phyloP scores from a whole-genome alignment of 169 alveolate genomes.

The Cryptosporidium canis region DNA sequence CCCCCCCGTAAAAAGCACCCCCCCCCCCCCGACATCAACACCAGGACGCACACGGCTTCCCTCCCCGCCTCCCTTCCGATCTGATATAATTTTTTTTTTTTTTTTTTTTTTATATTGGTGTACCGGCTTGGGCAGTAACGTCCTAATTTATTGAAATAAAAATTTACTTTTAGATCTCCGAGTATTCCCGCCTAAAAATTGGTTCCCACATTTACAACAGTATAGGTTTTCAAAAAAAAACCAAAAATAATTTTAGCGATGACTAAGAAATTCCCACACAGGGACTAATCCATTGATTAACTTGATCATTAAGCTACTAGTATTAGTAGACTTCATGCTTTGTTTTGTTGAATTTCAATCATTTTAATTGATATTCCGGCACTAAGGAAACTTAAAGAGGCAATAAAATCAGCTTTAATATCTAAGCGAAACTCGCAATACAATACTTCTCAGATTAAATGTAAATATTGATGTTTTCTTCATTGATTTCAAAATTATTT shows the following conservation, averaged over 20 bases:
- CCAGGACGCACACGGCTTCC: too few species aligned
- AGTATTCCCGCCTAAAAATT: not conserved
- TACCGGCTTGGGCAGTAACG: slow-evolving; percentile 22
- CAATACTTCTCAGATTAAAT: not conserved
- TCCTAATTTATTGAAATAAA: not conserved
- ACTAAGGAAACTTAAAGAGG: not conserved
- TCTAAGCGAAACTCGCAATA: not conserved
- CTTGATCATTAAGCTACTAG: not conserved
- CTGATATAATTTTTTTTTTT: not conserved
- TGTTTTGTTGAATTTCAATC: not conserved
- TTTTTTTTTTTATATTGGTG: not conserved
- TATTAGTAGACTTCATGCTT: not conserved
- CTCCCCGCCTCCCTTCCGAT: too few species aligned
- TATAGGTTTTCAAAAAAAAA: not conserved
- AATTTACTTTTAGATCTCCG: slow-evolving; percentile 1
- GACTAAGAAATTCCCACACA: not conserved
- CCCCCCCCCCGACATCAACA: too few species aligned
- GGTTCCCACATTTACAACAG: not conserved
- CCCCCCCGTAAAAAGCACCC: too few species aligned
- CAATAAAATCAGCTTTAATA: not conserved
- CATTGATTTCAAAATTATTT: slow-evolving; percentile 49
- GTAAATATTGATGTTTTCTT: slow-evolving; percentile 55
- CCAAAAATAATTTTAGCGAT: not conserved
- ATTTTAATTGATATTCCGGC: not conserved
- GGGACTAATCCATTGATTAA: not conserved